Evolutionary conservation across 1,284 basidiomycete genomes (phyloP).

Genomic region (Exobasidium cylindrosporum): DNA sequence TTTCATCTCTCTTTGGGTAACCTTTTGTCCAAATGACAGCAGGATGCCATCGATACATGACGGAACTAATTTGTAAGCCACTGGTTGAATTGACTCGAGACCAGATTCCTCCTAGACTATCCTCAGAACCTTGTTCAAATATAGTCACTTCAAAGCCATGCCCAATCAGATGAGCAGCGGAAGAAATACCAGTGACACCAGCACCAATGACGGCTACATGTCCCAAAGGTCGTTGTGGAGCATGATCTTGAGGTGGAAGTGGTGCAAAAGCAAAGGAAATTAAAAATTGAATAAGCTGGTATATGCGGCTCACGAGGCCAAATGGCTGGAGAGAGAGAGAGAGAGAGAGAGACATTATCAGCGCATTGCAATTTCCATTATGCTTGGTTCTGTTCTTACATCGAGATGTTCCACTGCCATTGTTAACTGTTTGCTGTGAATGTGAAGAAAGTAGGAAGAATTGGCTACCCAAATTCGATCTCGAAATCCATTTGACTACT

Average conservation of each 20-base stretch:
- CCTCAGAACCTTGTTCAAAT: slow-evolving; percentile 52
- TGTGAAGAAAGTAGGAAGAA: no score
- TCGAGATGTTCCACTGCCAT: no score
- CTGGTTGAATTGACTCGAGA: slow-evolving; percentile 64
- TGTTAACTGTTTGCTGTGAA: no score
- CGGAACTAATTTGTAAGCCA: slow-evolving; percentile 65
- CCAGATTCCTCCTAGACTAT: slow-evolving; percentile 62
- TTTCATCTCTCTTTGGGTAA: slow-evolving; percentile 64
- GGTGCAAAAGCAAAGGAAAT: slow-evolving; percentile 44
- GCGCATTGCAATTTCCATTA: no score
- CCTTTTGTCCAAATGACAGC: slow-evolving; percentile 35
- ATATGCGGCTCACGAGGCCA: slow-evolving; percentile 22
- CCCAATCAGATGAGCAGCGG: slow-evolving; percentile 53
- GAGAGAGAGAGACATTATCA: no score
- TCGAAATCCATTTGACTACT: no score
- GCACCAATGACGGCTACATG: slow-evolving; percentile 56
- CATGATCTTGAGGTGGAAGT: slow-evolving; percentile 22
- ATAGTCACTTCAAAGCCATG: slow-evolving; percentile 54
- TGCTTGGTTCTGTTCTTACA: no score
- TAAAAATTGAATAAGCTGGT: slow-evolving; percentile 44
- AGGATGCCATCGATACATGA: slow-evolving; percentile 57
- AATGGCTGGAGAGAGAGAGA: no score
- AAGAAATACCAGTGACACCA: slow-evolving; percentile 54
- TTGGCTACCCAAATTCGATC: no score
- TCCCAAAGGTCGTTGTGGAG: slow-evolving; percentile 35